Evolutionary conservation across 257 asterid species (phyloP).

Genomic region (Rehmannia glutinosa): DNA sequence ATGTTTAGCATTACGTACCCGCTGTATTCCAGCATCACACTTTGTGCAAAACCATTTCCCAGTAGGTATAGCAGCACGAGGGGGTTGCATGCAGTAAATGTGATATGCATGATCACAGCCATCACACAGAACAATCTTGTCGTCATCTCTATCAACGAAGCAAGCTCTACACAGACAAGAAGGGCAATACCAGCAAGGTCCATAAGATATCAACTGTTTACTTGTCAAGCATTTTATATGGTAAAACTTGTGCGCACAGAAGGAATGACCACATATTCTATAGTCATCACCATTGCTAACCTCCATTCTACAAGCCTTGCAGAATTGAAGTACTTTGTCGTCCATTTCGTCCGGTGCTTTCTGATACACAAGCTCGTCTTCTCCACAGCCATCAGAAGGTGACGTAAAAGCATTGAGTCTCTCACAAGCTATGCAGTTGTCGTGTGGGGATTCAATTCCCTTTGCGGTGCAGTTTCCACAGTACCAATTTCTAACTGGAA

Average conservation of each 20-base stretch:
- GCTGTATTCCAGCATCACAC: constrained; percentile 45
- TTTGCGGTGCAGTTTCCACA: constrained; percentile 64
- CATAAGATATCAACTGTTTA: constrained; percentile 48
- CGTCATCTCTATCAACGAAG: constrained; percentile 58
- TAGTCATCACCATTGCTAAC: constrained; percentile 39
- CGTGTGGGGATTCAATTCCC: constrained; percentile 64
- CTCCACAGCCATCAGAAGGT: constrained; percentile 19
- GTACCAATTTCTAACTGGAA: constrained; percentile 74
- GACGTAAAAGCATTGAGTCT: constrained; percentile 39
- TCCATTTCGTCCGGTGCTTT: constrained; percentile 43
- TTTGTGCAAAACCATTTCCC: constrained; percentile 71
- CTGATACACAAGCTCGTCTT: constrained; percentile 17
- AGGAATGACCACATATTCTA: constrained; percentile 55
- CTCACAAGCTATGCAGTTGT: constrained; percentile 75
- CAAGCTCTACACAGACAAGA: constrained; percentile 77
- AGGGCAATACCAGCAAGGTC: constrained; percentile 79
- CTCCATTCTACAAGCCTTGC: constrained; percentile 61
- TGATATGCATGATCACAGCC: constrained; percentile 84
- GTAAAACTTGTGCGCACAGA: constrained; percentile 69
- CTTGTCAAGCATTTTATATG: constrained; percentile 63
- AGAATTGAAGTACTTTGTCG: no score
- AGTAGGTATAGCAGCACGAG: constrained; percentile 41
- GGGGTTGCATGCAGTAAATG: constrained; percentile 68
- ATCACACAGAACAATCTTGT: constrained; percentile 71
- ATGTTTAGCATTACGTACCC: constrained; percentile 39